Evolutionary conservation across 1,139 yeast genomes (phyloP), one percentile per base, ranked within the genome.

Genomic region (Hanseniaspora sp.): DNA sequence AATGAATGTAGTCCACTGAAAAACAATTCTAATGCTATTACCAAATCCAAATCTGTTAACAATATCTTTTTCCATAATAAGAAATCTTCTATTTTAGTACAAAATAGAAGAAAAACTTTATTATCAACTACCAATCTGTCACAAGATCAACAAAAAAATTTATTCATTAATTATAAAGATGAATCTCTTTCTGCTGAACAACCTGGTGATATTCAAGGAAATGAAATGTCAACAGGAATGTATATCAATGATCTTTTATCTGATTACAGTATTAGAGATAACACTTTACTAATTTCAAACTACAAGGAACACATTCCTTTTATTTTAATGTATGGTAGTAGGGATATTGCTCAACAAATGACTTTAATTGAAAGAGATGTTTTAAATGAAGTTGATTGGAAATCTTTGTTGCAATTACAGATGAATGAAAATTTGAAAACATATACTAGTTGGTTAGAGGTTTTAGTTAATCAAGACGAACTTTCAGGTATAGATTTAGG

Each of bases 331-430:
- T 83, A 78, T 65, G 80, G 77, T 55, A 80, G 95, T 0, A 69
- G 72, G 54, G 70, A 76, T 0, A 70, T 92, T 42, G 87, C 95
- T 6, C 76, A 80, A 56, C 96, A 90, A 62, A 74, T 92, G 67
- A 90, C 97, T 0, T 66, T 85, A 53, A 85, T 92, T 59, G 98
- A 92, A 66, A 74, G 82, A 55, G 97, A 90, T 66, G 78, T 90
- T 53, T 67, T 90, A 38, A 77, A 80, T 54, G 96, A 87, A 61
- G 77, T 92, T 47, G 97, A 90, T 66, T 90, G 97, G 97, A 83
- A 82, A 63, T 96, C 87, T 61, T 73, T 90, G 54, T 75, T 90
- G 55, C 94, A 87, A 61, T 70, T 86, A 59, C 76, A 80, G 56
- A 85, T 95, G 88, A 78, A 78, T 58, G 77, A 78, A 57, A 79